Evolutionary conservation across 331 rosid genomes (phyloP).

Genomic region (Quercus tomentella): DNA sequence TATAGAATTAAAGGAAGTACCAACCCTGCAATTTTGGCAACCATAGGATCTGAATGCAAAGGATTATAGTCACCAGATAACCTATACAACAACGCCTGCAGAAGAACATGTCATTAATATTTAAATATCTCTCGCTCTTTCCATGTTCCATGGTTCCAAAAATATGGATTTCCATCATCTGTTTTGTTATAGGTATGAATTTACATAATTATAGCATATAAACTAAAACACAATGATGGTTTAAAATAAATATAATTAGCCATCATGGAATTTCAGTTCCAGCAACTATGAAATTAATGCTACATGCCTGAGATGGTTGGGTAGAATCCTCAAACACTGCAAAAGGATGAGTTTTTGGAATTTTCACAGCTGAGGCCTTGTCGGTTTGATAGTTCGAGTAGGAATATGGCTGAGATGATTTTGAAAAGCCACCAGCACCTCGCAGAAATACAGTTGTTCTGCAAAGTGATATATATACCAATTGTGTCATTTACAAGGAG

Average conservation of each 20-base stretch:
- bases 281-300: constrained; percentile 13
- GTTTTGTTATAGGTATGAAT: too few relatives aligned
- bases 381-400: constrained; percentile 64
- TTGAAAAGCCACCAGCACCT: constrained; percentile 99
- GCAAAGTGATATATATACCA: constrained; percentile 28
- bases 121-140: neutral
- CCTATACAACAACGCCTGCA: constrained; percentile 91
- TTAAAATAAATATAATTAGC: neutral
- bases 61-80: constrained; percentile 91
- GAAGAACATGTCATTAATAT: constrained; percentile 10
- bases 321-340: constrained; percentile 66
- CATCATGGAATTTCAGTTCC: neutral
- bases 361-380: constrained; percentile 46
- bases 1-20: constrained; percentile 30
- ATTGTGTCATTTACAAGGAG: constrained; percentile 22
- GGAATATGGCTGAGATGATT: constrained; percentile 67
- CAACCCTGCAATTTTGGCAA: constrained; percentile 90
- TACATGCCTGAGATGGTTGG: constrained; percentile 80
- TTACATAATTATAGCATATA: neutral
- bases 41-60: constrained; percentile 83
- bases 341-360: constrained; percentile 73
- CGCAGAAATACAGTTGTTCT: constrained; percentile 69
- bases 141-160: neutral
- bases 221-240: neutral
- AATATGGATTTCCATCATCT: neutral